Evolutionary conservation across 176 grass and related monocot genomes (phyloP), one percentile per base, ranked within the genome.

Genomic region (Aegilops umbellulata): DNA sequence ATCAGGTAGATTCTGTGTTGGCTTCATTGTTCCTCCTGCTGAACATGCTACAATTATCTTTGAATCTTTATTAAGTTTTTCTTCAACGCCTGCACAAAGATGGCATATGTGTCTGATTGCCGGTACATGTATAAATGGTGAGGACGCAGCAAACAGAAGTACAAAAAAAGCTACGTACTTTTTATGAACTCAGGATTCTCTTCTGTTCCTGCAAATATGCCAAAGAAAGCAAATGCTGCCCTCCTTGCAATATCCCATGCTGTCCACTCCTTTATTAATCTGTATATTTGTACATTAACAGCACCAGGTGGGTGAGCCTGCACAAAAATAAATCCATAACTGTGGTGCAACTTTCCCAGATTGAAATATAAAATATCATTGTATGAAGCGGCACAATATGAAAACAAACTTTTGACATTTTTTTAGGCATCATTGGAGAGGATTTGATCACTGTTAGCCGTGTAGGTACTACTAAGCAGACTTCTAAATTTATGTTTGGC

Each of bases 211-310:
- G 97, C 44, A 82, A 96, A 99, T 86, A 99, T 99, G 38, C 97
- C 97, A 36, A 99, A 99, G 87, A 99, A 99, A 10, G 94, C 97
- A 87, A 99, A 99, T 77, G 97, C 97, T 47, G 94, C 97, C 84
- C 94, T 88, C 65, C 97, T 91, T 30, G 97, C 97, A 80, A 99
- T 99, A 88, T 99, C 97, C 97, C 97, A 96, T 82, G 97, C 92
- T 3, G 97, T 99, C 97, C 97, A 99, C 91, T 99, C 97, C 84
- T 99, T 99, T 87, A 99, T 99, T 64, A 99, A 83, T 84, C 97
- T 91, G 80, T 99, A 99, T 90, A 99, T 99, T 94, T 99, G 97
- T 58, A 95, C 97, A 88, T 99, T 99, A 77, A 99, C 83, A 20
- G 94, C 97, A 77, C 87, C 97, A 74, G 94, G 97, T 74, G 97